These are phyloP conservation scores for Nitzschia sp. DNA, from an alignment of 108 stramenopile genomes.

Conservation along the genomic window DNA sequence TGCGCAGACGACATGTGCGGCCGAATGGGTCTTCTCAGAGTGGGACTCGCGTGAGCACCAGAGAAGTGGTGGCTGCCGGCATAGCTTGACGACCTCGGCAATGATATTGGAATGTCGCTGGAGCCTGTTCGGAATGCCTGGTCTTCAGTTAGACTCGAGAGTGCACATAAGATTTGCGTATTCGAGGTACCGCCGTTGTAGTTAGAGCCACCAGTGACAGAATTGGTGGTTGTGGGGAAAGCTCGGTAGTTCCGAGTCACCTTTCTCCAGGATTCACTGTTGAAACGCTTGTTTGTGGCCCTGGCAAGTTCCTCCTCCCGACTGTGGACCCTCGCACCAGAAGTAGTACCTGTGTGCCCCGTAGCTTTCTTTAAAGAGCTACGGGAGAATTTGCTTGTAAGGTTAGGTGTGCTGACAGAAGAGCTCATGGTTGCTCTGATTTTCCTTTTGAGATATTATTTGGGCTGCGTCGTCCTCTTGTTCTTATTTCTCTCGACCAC, in stretches of 20 bases:
- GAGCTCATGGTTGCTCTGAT: conserved; percentile 6
- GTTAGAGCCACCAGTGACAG: background rate
- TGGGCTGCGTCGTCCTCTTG: no score
- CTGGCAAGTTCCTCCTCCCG: conserved; percentile 14
- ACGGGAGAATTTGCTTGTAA: conserved; percentile 15
- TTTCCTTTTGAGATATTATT: no score
- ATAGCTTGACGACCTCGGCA: background rate
- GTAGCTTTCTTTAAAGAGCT: conserved; percentile 1
- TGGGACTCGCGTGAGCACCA: no score
- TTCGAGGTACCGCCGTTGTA: background rate
- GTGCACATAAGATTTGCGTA: conserved; percentile 9
- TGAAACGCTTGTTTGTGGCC: conserved; percentile 16
- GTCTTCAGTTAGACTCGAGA: conserved; percentile 18
- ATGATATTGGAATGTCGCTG: conserved; percentile 10
- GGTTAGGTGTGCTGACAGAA: background rate
- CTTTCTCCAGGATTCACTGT: conserved; percentile 22
- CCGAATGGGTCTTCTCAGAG: no score
- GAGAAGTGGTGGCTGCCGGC: background rate
- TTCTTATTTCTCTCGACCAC: no score
- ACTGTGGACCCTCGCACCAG: conserved; percentile 11
- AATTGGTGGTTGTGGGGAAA: background rate
- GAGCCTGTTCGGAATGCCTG: conserved; percentile 10
- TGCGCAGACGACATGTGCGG: background rate
- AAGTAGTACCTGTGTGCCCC: background rate
- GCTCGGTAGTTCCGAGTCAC: background rate